Percentiles rank a stretch among this genome's conserved stretches.
These are phyloP conservation scores for Malassezia sp. DNA, from an alignment of 1,284 basidiomycete species.

Conservation along the genomic window DNA sequence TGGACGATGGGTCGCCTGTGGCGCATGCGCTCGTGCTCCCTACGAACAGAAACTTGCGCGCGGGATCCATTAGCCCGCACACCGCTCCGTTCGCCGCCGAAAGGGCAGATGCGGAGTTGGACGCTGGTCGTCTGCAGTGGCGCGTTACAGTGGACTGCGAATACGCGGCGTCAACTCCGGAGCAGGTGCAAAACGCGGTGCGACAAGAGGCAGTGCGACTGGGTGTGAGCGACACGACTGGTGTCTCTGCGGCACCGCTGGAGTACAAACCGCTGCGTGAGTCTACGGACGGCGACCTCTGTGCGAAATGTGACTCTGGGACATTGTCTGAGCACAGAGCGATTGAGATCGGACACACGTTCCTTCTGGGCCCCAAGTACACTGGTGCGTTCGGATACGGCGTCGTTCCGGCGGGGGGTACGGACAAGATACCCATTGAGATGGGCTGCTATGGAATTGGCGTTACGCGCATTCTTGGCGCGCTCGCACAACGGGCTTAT, in stretches of 20 bases:
- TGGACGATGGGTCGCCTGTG: neutral
- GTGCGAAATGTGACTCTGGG: constrained; percentile 22
- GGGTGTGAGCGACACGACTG: no score
- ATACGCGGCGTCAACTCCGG: no score
- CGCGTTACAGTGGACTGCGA: no score
- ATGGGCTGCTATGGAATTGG: constrained; percentile 49
- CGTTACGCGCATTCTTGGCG: constrained; percentile 44
- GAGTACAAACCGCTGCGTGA: neutral
- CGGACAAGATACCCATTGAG: constrained; percentile 27
- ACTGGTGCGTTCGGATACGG: constrained; percentile 33
- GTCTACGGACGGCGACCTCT: constrained; percentile 24
- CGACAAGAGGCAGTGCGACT: no score
- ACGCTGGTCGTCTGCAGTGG: no score
- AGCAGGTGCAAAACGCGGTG: no score
- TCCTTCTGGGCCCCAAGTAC: constrained; percentile 45
- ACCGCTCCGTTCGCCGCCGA: no score
- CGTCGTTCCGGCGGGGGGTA: constrained; percentile 10
- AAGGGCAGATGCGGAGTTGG: no score
- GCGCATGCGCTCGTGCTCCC: no score
- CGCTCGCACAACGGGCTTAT: constrained; percentile 31
- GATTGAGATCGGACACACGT: constrained; percentile 48
- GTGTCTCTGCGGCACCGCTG: no score
- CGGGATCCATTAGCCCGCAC: no score
- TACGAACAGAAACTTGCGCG: no score
- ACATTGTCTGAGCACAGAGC: constrained; percentile 25